Percentiles rank a stretch among this genome's conserved stretches.
phyloP scores from a whole-genome alignment of 2,329 filamentous ascomycete species.

The Pleoardoris graminearum region DNA sequence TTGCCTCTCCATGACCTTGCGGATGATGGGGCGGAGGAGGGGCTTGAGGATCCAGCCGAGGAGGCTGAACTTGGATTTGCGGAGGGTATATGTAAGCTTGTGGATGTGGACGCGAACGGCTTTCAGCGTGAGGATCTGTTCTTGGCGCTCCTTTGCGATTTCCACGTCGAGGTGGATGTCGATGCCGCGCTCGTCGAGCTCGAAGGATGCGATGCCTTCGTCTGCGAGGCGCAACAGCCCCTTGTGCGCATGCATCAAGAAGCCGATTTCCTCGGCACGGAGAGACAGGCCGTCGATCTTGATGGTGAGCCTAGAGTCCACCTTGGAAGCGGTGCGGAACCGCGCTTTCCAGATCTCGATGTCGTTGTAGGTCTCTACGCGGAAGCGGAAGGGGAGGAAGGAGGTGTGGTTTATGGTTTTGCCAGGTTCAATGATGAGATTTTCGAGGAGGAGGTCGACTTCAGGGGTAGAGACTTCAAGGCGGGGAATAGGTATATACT shows the following conservation, averaged over 20 bases:
- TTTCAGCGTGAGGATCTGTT: slow-evolving; percentile 78
- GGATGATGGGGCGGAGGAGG: slow-evolving; percentile 76
- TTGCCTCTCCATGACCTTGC: slow-evolving; percentile 77
- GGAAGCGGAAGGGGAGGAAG: slow-evolving; percentile 83
- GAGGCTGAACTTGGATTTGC: slow-evolving; percentile 74
- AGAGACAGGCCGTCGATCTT: slow-evolving; percentile 82
- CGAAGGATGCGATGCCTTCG: slow-evolving; percentile 82
- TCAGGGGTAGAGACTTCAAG: slow-evolving; percentile 84
- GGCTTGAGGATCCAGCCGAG: slow-evolving; percentile 84
- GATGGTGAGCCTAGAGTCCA: slow-evolving; percentile 74
- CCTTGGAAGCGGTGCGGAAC: slow-evolving; percentile 67
- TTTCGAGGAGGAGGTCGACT: slow-evolving; percentile 85
- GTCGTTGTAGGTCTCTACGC: slow-evolving; percentile 82
- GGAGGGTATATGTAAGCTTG: slow-evolving; percentile 78
- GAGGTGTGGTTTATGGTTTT: slow-evolving; percentile 81
- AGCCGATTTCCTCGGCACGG: slow-evolving; percentile 84
- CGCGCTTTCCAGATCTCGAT: slow-evolving; percentile 80
- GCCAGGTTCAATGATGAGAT: slow-evolving; percentile 86
- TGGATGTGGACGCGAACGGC: slow-evolving; percentile 81
- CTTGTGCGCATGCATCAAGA: slow-evolving; percentile 80
- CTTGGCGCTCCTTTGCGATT: slow-evolving; percentile 74
- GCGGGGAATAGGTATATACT: slow-evolving; percentile 87
- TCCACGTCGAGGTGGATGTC: slow-evolving; percentile 86
- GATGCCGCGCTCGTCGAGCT: slow-evolving; percentile 82
- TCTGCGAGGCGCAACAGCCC: slow-evolving; percentile 76